A percentile compares a stretch with the other conserved stretches of the same genome.
phyloP scores from a whole-genome alignment of 108 stramenopile species.

The Thalassiosira profunda region DNA sequence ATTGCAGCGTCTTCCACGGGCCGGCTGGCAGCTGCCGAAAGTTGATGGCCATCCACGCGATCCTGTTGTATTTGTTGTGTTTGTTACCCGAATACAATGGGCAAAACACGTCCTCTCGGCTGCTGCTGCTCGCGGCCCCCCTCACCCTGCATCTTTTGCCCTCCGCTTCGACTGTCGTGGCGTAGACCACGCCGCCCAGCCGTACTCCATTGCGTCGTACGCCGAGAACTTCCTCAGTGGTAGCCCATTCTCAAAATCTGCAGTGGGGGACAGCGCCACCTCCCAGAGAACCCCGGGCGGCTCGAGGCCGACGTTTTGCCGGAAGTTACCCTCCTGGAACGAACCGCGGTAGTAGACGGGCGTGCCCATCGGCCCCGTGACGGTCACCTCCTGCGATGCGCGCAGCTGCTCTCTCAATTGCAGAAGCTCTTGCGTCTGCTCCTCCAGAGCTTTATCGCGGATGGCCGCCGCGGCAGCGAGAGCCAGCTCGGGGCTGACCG shows the following conservation, averaged over 20 bases:
- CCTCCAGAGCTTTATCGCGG: background rate
- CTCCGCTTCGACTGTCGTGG: background rate
- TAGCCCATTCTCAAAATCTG: background rate
- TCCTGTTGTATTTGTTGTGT: background rate
- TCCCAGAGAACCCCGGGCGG: background rate
- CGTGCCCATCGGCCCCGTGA: background rate
- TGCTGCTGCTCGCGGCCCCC: too few relatives aligned
- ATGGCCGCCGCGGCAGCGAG: conserved; percentile 4
- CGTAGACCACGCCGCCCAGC: conserved; percentile 2
- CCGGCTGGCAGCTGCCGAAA: background rate
- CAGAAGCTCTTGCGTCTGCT: conserved; percentile 1
- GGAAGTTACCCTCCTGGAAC: background rate
- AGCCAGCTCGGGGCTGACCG: background rate
- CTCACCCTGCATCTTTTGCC: too few relatives aligned
- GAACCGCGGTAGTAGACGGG: background rate
- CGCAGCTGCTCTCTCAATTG: background rate
- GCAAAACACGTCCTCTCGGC: background rate
- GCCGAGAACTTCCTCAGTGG: background rate
- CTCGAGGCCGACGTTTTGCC: background rate
- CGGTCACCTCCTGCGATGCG: background rate
- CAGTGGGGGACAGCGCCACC: background rate
- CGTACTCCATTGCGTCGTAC: background rate
- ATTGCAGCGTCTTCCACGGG: background rate
- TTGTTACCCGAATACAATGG: background rate
- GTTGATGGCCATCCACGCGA: background rate